Evolutionary conservation across 345 rosid species (phyloP).

Genomic region (Kernera saxatilis): DNA sequence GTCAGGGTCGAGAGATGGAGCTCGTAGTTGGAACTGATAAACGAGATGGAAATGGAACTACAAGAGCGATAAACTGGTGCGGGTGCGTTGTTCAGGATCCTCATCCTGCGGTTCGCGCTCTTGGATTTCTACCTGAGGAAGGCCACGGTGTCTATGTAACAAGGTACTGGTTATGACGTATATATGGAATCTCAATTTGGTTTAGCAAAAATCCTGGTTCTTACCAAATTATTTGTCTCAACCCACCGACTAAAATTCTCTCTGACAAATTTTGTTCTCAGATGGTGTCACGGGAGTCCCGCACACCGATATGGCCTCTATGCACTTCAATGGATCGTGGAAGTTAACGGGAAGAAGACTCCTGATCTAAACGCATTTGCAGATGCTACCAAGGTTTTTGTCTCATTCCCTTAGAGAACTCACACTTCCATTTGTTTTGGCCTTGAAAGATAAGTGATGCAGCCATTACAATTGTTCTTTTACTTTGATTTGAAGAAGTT

Average conservation of each 20-base stretch:
- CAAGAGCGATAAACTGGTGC: slow-evolving; percentile 81
- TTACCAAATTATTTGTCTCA: not conserved
- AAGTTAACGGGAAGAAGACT: slow-evolving; percentile 79
- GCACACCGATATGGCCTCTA: slow-evolving; percentile 77
- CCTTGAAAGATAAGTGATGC: not conserved
- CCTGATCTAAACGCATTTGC: slow-evolving; percentile 77
- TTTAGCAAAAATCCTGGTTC: not conserved
- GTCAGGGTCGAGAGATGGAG: slow-evolving; percentile 73
- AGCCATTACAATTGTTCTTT: not conserved
- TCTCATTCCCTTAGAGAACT: slow-evolving; percentile 4
- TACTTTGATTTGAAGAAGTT: not conserved
- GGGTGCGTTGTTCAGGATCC: slow-evolving; percentile 92
- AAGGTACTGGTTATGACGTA: slow-evolving; percentile 38
- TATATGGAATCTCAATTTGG: not conserved
- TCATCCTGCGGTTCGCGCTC: slow-evolving; percentile 93
- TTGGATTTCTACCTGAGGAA: slow-evolving; percentile 97
- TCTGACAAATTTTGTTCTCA: slow-evolving; percentile 21
- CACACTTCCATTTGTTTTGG: not conserved
- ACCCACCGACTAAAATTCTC: not conserved
- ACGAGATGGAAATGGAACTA: slow-evolving; percentile 89
- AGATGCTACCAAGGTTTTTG: slow-evolving; percentile 59
- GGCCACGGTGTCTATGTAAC: slow-evolving; percentile 96
- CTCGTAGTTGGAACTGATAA: slow-evolving; percentile 76
- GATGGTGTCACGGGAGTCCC: slow-evolving; percentile 97
- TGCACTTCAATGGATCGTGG: slow-evolving; percentile 93